These are phyloP conservation scores for Wallacemonas sp. DNA, from an alignment of 208 protist species.

Conservation along the genomic window DNA sequence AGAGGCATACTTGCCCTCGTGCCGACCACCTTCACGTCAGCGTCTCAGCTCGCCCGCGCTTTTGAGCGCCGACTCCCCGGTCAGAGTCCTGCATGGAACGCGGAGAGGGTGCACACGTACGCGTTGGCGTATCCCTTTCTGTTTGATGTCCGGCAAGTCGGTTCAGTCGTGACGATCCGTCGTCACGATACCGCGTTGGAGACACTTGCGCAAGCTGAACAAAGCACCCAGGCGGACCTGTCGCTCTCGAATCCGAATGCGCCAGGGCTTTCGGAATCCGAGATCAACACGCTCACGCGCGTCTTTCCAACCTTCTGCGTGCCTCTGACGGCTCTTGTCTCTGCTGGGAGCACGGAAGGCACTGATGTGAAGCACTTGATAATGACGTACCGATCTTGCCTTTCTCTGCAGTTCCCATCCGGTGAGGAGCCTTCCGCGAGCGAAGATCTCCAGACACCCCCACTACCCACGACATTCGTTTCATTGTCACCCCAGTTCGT, in stretches of 20 bases:
- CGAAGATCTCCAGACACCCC: not conserved
- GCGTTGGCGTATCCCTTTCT: constrained; percentile 2
- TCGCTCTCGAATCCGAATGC: not conserved
- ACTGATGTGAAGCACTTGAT: too few species aligned
- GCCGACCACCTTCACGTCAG: constrained; percentile 38
- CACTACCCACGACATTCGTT: not conserved
- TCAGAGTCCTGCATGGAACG: not conserved
- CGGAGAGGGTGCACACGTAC: not conserved
- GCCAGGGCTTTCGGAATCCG: not conserved
- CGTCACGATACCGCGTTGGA: not conserved
- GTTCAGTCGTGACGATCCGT: constrained; percentile 1
- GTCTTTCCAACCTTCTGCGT: constrained; percentile 67
- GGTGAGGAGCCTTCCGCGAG: too few species aligned
- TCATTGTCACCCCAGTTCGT: not conserved
- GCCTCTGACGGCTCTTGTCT: constrained; percentile 42
- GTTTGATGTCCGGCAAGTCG: not conserved
- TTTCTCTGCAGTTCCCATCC: too few species aligned
- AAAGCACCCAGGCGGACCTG: constrained; percentile 15
- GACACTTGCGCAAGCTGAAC: constrained; percentile 28
- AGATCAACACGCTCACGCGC: constrained; percentile 18
- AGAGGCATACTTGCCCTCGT: constrained; percentile 10
- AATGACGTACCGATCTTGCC: too few species aligned
- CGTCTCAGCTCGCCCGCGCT: constrained; percentile 41
- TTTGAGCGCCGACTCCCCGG: not conserved
- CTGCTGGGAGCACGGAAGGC: not conserved